These are phyloP conservation scores for Panicum virgatum DNA, from an alignment of 202 grass and related monocot genomes.

Conservation along the genomic window DNA sequence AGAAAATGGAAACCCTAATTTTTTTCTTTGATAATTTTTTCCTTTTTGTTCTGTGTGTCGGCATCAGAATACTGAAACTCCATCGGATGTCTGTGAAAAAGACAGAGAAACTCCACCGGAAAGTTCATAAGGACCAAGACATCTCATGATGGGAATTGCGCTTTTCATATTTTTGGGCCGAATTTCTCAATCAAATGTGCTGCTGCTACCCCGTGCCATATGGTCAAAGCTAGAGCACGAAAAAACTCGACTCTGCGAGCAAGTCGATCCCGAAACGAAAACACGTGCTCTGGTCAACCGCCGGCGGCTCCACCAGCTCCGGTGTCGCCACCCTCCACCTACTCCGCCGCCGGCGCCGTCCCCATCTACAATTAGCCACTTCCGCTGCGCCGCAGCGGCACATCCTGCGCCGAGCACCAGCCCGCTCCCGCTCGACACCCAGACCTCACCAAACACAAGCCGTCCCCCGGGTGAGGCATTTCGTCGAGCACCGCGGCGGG, in stretches of 20 bases:
- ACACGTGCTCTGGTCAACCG: constrained; percentile 24
- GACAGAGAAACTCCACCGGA: not conserved
- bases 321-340: not conserved
- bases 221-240: not conserved
- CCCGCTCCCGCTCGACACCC: not conserved
- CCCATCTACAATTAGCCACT: constrained; percentile 15
- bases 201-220: not conserved
- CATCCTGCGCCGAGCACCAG: constrained; percentile 18
- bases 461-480: constrained; percentile 3
- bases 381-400: not conserved
- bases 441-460: not conserved
- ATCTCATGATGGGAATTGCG: not conserved
- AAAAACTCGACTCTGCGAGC: not conserved
- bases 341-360: constrained; percentile 22
- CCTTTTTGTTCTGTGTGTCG: not conserved
- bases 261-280: not conserved
- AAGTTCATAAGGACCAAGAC: not conserved
- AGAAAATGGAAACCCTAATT: not conserved
- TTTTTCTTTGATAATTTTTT: too few relatives aligned
- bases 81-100: not conserved
- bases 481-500: constrained; percentile 19
- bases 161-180: not conserved
- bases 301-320: not conserved
- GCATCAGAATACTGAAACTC: not conserved
- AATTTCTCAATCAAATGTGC: not conserved